These are phyloP conservation scores for Ophiorrhiza pumila DNA, from an alignment of 257 asterid species.

Conservation along the genomic window DNA sequence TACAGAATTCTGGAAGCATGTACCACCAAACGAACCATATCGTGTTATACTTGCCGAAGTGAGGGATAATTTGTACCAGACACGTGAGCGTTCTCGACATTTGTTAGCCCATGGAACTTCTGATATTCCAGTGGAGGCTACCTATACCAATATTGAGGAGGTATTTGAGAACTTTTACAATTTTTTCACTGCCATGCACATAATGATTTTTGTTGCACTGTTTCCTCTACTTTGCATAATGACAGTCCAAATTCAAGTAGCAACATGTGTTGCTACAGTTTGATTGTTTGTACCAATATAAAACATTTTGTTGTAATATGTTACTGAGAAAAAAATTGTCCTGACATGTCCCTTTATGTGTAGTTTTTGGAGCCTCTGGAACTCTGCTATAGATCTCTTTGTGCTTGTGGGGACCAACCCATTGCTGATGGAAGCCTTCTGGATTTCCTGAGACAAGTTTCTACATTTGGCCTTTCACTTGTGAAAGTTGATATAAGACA, in stretches of 20 bases:
- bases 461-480: constrained; percentile 53
- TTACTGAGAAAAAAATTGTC: background rate
- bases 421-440: constrained; percentile 51
- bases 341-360: constrained; percentile 9
- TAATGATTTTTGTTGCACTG: background rate
- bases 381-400: constrained; percentile 48
- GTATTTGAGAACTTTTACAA: constrained; percentile 3
- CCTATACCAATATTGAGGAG: constrained; percentile 39
- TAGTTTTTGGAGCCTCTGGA: constrained; percentile 54
- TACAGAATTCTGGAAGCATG: constrained; percentile 49
- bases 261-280: background rate
- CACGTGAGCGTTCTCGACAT: constrained; percentile 53
- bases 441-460: constrained; percentile 52
- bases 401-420: constrained; percentile 48
- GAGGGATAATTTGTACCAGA: constrained; percentile 45
- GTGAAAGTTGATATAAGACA: constrained; percentile 48
- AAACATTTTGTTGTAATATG: background rate
- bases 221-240: background rate
- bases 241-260: background rate
- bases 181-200: background rate
- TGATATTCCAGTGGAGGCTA: constrained; percentile 45
- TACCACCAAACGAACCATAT: constrained; percentile 46
- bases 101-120: constrained; percentile 40
- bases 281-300: too few species aligned
- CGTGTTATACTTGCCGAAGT: constrained; percentile 50